Conservation (phyloP, 495 filamentous ascomycete genomes). For the Copromyces sp. region DNA sequence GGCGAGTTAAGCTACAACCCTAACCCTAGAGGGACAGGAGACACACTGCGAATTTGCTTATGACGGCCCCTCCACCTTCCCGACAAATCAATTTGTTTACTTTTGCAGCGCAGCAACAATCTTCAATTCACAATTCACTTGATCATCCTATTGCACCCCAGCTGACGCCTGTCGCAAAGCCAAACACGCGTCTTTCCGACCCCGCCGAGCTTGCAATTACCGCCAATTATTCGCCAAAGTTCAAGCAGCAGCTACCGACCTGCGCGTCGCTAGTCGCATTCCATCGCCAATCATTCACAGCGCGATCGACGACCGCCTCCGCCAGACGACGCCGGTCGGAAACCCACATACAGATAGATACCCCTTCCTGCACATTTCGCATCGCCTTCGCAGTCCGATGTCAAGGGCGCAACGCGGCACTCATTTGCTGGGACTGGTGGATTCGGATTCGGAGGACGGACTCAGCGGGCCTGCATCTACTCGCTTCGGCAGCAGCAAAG, state of each 20-base stretch:
- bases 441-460: slow-evolving; percentile 59
- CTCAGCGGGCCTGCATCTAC: slow-evolving; percentile 26
- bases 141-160: neutral
- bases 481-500: slow-evolving; percentile 23
- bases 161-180: neutral
- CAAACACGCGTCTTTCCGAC: neutral
- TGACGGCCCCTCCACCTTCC: neutral
- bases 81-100: slow-evolving; percentile 3
- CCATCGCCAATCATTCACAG: neutral
- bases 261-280: slow-evolving; percentile 7
- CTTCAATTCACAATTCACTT: neutral
- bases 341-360: neutral
- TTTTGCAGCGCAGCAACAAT: slow-evolving; percentile 3
- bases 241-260: neutral
- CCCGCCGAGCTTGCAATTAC: neutral
- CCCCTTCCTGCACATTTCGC: neutral
- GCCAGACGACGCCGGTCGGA: neutral
- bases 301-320: neutral
- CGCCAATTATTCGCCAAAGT: neutral
- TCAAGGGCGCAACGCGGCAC: slow-evolving; percentile 27
- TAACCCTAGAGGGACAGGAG: neutral
- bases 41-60: neutral
- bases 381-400: slow-evolving; percentile 16
- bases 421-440: slow-evolving; percentile 51
- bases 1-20: neutral